Base-by-base conservation (phyloP, 768 basidiomycete genomes). In the Amanita subjunquillea region DNA sequence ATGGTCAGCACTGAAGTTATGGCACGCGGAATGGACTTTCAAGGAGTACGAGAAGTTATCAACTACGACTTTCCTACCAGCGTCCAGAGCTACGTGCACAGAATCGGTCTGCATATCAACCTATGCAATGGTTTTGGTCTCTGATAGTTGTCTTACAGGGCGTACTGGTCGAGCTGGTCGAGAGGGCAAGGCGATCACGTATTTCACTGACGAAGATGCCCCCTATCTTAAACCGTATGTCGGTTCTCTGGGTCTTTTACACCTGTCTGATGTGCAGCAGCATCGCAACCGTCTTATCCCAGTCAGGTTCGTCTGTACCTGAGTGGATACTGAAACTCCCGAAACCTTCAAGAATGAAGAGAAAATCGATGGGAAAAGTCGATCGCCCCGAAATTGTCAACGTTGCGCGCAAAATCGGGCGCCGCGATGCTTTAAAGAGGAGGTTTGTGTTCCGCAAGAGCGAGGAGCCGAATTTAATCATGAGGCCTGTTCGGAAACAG, bases 21-120 rank as follows among this genome's bases (percentile, higher is more conserved):
- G 90, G 92, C 91, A 22, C 79, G 96, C 59, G 96, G 96, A 3
- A 93, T 99, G 86, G 96, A 98, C 63, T 98, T 99, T 73, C 88
- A 86, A 65, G 93, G 94, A 8, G 82, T 95, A 48, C 75, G 83
- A 54, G 89, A 97, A 62, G 93, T 99, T 8, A 85, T 98, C 63
- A 99, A 97, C 66, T 94, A 89, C 61, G 95, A 97, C 68, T 97
- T 98, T 68, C 96, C 96, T 2, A 92, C 87, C 37, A 94, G 82
- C 51, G 86, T 95, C 2, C 92, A 95, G 65, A 93, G 89, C 62
- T 99, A 99, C 62, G 79, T 99, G 40, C 96, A 99, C 67, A 78
- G 96, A 22, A 96, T 99, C 48, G 95, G 91, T 85, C 32, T 53
- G 63, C 50, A 17, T 42, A n/a, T 30, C 32, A 32, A 4, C 48